phyloP scores from a whole-genome alignment of 371 early-diverging fungal species.

The Entomophthora muscae region DNA sequence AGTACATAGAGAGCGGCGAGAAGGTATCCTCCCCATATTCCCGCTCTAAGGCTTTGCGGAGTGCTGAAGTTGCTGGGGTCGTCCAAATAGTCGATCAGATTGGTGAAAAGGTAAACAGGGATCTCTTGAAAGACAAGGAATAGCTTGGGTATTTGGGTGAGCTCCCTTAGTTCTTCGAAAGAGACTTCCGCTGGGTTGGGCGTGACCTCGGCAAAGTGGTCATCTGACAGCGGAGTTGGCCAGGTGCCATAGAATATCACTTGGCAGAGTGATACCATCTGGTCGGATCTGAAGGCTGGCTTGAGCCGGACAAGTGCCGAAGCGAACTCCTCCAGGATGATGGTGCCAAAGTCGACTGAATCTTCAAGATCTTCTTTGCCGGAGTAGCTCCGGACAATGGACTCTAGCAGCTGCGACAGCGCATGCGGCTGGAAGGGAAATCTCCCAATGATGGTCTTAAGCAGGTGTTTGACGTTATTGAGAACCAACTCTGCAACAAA shows the following conservation, averaged over 20 bases:
- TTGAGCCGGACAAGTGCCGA: not conserved
- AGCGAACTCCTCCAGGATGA: slow-evolving; percentile 1
- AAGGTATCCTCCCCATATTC: not conserved
- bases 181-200: not conserved
- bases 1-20: not conserved
- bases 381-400: not conserved
- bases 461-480: not conserved
- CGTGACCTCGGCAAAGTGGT: not conserved
- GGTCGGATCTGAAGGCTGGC: not conserved
- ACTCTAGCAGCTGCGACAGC: not conserved
- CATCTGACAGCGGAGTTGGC: not conserved
- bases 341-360: not conserved
- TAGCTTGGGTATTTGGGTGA: not conserved
- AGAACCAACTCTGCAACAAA: not conserved
- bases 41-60: not conserved
- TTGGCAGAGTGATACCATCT: not conserved
- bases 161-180: not conserved
- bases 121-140: not conserved
- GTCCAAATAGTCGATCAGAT: not conserved
- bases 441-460: not conserved
- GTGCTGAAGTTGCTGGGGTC: not conserved
- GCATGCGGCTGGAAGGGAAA: not conserved
- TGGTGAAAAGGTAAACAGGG: not conserved
- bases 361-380: not conserved
- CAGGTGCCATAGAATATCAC: not conserved